Base-by-base conservation (phyloP, 768 basidiomycete species). In the Hemileccinum rubropunctum region DNA sequence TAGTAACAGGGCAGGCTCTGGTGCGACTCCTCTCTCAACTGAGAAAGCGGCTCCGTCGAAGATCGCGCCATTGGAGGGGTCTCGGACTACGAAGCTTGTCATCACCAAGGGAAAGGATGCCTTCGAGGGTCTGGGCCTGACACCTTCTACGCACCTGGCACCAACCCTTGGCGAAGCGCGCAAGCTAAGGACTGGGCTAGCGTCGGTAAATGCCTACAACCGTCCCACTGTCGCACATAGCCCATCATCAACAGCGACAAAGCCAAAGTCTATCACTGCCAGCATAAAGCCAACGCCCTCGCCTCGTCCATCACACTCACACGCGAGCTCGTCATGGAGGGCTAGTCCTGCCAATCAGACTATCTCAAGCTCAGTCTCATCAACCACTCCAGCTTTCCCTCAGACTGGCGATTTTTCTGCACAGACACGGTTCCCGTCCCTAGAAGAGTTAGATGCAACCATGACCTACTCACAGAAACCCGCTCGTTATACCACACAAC, bases 381-480 rank as follows among this genome's bases (percentile, higher is more conserved):
- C 72, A 40, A 58, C 67, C 21, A 60, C 66, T 8, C 52, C 65
- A 10, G 54, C 64, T 18, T 63, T 75, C 50, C 63, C 60, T 15
- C 72, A 71, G 35, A 60, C 62, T 35, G 73, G 76, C 18, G 73
- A 76, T 27, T 63, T 76, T 20, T 71, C 78, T 37, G 78, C 75
- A 15, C 91, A 94, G 66, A 77, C 82, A 27, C 78, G 90, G 45
- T 97, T 90, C 66, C 94, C 94, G 0, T 88, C 94, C 1, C 71
- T 97, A 36, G 94, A 95, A 63, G 87, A 89, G 51, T 72, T 95
- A 6, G 86, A 91, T 65, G 78, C 81, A 20, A 70, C 71, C 10
- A 79, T 81, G 53, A 58, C 61, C 13, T 64, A 58, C 10, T 53
- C 74, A n/a, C 52, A 54, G 39, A 55, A 58, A 52, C 42, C 57